A percentile compares a stretch with the other conserved stretches of the same genome.
Conservation (phyloP, 768 basidiomycete genomes). For the Pleurotus citrinopileatus region DNA sequence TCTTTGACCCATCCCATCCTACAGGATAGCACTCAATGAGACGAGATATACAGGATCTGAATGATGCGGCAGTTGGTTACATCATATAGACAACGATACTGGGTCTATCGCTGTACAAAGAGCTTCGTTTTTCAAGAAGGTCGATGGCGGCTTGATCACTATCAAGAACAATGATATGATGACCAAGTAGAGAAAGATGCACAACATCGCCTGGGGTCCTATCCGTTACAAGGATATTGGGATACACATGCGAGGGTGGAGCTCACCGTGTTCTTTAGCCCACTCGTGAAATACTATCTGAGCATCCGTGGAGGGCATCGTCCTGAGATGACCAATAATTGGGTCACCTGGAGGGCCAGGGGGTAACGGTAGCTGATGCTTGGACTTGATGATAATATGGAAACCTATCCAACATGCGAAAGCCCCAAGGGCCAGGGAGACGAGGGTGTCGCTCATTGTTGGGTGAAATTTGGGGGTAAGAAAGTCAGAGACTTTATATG, state of each 20-base stretch:
- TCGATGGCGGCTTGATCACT: conserved; percentile 25
- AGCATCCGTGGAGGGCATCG: conserved; percentile 36
- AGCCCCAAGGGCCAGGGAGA: too few relatives aligned
- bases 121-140: conserved; percentile 36
- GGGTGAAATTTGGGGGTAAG: too few relatives aligned
- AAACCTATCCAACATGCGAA: too few relatives aligned
- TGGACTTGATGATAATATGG: not conserved
- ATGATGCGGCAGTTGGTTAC: too few relatives aligned
- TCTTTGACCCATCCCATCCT: conserved; percentile 1
- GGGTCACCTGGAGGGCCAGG: conserved; percentile 46
- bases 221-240: not conserved
- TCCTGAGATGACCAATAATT: conserved; percentile 47
- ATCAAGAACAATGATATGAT: conserved; percentile 48
- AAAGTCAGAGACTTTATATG: too few relatives aligned
- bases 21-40: too few relatives aligned
- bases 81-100: not conserved
- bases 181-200: conserved; percentile 37
- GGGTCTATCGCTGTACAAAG: conserved; percentile 40
- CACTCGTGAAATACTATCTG: conserved; percentile 38
- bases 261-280: conserved; percentile 41
- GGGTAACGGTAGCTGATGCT: conserved; percentile 17
- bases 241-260: not conserved
- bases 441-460: too few relatives aligned
- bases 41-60: too few relatives aligned
- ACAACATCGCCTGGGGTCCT: conserved; percentile 37